phyloP scores from a whole-genome alignment of 345 rosid genomes.

The Odontarrhena argentea region DNA sequence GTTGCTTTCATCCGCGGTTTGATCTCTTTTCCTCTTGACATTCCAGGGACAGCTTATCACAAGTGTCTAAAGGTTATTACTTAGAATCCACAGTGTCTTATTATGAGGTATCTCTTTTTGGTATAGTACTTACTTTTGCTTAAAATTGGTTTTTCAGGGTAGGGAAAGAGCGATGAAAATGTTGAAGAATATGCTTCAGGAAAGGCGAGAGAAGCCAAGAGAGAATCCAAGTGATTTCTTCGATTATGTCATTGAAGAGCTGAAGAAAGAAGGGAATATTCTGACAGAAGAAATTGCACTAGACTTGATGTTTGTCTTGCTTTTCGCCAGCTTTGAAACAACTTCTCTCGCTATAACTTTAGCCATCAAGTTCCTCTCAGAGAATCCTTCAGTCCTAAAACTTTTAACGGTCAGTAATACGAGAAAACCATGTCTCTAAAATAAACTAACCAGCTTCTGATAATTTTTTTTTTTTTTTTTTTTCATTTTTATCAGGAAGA shows the following conservation, averaged over 20 bases:
- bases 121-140: constrained; percentile 7
- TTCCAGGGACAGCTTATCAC: constrained; percentile 49
- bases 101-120: background rate
- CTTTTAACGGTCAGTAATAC: constrained; percentile 48
- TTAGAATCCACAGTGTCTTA: background rate
- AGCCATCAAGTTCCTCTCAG: constrained; percentile 75
- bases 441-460: background rate
- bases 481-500: constrained; percentile 35
- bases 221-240: constrained; percentile 63
- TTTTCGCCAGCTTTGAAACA: constrained; percentile 96
- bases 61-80: constrained; percentile 40
- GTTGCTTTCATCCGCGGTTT: constrained; percentile 40
- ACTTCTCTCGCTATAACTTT: constrained; percentile 90
- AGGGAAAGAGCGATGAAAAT: constrained; percentile 84
- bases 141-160: constrained; percentile 57
- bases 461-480: background rate
- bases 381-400: constrained; percentile 62
- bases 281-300: constrained; percentile 85
- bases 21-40: constrained; percentile 42
- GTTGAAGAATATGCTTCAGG: constrained; percentile 72
- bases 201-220: constrained; percentile 62
- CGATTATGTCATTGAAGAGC: constrained; percentile 83
- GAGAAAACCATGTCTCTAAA: background rate
- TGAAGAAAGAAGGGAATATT: constrained; percentile 72
- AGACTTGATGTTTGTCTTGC: constrained; percentile 92